Percentiles rank a stretch among this genome's conserved stretches.
Evolutionary conservation across 148 eudicot genomes (phyloP).

Genomic region (Spergularia bocconei): DNA sequence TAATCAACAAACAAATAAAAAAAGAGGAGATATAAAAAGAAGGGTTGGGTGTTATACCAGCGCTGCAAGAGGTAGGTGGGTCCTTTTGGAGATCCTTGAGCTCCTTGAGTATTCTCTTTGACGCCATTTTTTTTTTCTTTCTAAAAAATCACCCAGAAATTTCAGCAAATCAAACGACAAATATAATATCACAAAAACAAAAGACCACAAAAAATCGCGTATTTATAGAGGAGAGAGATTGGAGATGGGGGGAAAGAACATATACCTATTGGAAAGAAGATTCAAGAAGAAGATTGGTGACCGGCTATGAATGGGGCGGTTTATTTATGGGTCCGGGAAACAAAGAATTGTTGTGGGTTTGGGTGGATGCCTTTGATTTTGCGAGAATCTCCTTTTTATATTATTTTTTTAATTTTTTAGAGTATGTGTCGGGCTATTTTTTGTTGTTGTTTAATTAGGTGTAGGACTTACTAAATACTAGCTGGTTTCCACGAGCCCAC

Average conservation of each 20-base stretch:
- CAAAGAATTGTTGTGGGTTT: too few relatives aligned
- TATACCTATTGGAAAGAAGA: not conserved
- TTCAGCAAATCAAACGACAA: not conserved
- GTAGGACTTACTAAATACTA: too few relatives aligned
- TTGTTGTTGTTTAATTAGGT: too few relatives aligned
- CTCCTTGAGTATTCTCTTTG: slow-evolving; percentile 38
- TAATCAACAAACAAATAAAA: not conserved
- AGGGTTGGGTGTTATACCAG: slow-evolving; percentile 16
- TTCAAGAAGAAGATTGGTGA: slow-evolving; percentile 2
- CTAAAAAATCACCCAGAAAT: not conserved
- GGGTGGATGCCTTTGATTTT: too few relatives aligned
- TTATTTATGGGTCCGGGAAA: too few relatives aligned
- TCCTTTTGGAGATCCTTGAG: slow-evolving; percentile 40
- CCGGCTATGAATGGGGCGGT: too few relatives aligned
- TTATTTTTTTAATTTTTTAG: too few relatives aligned
- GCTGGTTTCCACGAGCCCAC: too few relatives aligned
- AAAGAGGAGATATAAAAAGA: not conserved
- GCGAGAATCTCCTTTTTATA: too few relatives aligned
- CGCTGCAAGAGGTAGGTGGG: slow-evolving; percentile 39
- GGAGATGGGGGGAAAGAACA: not conserved
- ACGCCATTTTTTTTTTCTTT: slow-evolving; percentile 23
- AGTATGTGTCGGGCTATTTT: too few relatives aligned
- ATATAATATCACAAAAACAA: not conserved
- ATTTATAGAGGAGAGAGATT: not conserved
- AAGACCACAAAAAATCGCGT: not conserved